Percentiles rank a stretch among this genome's conserved stretches.
Conservation (phyloP, 352 stramenopile genomes). For the Phytophthora chlamydospora region DNA sequence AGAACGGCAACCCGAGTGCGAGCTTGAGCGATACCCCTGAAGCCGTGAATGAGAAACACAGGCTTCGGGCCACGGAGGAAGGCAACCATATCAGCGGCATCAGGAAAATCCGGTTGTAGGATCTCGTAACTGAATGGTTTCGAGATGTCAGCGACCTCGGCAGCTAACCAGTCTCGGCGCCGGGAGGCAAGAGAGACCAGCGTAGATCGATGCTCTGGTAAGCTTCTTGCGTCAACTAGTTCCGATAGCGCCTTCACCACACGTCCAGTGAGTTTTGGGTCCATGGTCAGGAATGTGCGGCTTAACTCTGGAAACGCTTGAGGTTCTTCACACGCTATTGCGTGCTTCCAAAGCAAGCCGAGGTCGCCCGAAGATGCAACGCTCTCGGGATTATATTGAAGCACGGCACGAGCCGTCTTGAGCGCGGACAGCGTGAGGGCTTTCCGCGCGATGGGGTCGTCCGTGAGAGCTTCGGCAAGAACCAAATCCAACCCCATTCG, state of each 20-base stretch:
- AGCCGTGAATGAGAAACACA: slow-evolving; percentile 1
- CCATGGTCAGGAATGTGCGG: slow-evolving; percentile 4
- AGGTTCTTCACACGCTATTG: slow-evolving; percentile 2
- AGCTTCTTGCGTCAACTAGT: not conserved
- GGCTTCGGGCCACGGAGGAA: slow-evolving; percentile 14
- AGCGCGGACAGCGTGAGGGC: slow-evolving; percentile 4
- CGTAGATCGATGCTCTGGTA: not conserved
- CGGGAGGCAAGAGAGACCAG: not conserved
- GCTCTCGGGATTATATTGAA: not conserved
- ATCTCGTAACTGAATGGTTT: slow-evolving; percentile 13
- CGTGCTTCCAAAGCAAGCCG: slow-evolving; percentile 18
- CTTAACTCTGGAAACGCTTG: slow-evolving; percentile 15
- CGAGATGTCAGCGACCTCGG: slow-evolving; percentile 7
- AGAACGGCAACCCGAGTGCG: slow-evolving; percentile 11
- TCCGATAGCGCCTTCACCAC: slow-evolving; percentile 6
- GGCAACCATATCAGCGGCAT: slow-evolving; percentile 1
- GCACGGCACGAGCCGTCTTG: not conserved
- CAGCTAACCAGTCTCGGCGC: slow-evolving; percentile 10
- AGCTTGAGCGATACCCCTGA: slow-evolving; percentile 8
- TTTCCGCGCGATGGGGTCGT: slow-evolving; percentile 2
- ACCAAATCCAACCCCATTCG: slow-evolving; percentile 1
- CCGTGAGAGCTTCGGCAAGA: slow-evolving; percentile 2
- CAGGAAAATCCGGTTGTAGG: slow-evolving; percentile 13
- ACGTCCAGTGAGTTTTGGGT: slow-evolving; percentile 5
- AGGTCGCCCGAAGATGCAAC: not conserved